phyloP scores from a whole-genome alignment of 2,329 filamentous ascomycete species.

The Colletotrichum abscissum region DNA sequence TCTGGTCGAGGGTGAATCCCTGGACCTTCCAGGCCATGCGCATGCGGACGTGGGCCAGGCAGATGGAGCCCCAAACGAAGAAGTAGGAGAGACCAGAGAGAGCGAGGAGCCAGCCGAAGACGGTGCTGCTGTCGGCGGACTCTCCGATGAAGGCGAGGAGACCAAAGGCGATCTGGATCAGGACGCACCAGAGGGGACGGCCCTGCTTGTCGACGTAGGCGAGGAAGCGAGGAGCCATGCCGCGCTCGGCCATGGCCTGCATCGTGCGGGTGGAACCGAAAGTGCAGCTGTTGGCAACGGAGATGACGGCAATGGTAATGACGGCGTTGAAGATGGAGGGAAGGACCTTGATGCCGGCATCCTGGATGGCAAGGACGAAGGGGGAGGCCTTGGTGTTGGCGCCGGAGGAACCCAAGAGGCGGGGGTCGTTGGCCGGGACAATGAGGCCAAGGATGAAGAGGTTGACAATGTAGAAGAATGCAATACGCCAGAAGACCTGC shows the following conservation, averaged over 20 bases:
- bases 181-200: conserved; percentile 67
- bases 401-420: conserved; percentile 42
- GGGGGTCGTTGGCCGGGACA: conserved; percentile 36
- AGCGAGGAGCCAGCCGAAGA: conserved; percentile 75
- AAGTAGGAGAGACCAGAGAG: conserved; percentile 79
- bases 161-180: conserved; percentile 65
- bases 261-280: conserved; percentile 63
- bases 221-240: conserved; percentile 66
- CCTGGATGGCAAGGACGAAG: conserved; percentile 62
- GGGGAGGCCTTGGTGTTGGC: conserved; percentile 59
- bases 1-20: conserved; percentile 61
- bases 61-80: conserved; percentile 81
- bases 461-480: conserved; percentile 39
- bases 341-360: conserved; percentile 60
- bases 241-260: conserved; percentile 59
- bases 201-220: conserved; percentile 71
- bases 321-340: conserved; percentile 66
- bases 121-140: conserved; percentile 47
- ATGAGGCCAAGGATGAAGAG: conserved; percentile 40
- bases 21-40: conserved; percentile 69
- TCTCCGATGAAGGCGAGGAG: conserved; percentile 65
- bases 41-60: conserved; percentile 74
- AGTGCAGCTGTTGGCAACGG: conserved; percentile 62
- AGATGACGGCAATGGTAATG: conserved; percentile 60
- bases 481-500: conserved; percentile 41